Base-by-base conservation (phyloP, 1,284 basidiomycete genomes). In the Cryptococcus sp. region DNA sequence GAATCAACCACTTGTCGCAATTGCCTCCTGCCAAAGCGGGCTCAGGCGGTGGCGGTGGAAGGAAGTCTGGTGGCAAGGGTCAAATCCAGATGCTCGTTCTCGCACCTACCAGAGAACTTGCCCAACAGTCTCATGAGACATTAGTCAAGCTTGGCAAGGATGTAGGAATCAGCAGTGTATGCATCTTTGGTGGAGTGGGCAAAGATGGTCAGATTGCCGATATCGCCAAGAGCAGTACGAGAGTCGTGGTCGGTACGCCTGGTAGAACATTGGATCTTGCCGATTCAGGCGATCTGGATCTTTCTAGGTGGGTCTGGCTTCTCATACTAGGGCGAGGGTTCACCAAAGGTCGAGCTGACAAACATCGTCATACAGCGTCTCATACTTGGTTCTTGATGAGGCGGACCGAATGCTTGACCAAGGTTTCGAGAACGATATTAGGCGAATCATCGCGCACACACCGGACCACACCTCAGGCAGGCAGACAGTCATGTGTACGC, bases 341-440 rank as follows among this genome's bases (percentile, higher is more conserved):
- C 11, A 37, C 16, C 3, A 19, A 13, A 20, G 26, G 16, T 41
- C 20, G 17, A 19, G 49, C 49, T 37, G 2, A n/a, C 20, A 5
- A n/a, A n/a, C 7, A 19, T 16, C 51, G 49, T 23, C 3, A 17
- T 5, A 52, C 63, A 88, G 89, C 43, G 92, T 98, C 25, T 83
- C 86, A 50, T 98, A 94, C 81, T 82, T 98, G 17, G 95, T 98
- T 0, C 81, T 99, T 43, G 96, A 99, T 72, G 95, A 99, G 79
- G 95, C 95, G 1, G 95, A 99, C 79, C 85, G 95, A 47, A 98
- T 99, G 95, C 82, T 99, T 49, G 96, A 99, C 77, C 93, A 90
- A 71, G 96, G 96, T 0, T 99, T 99, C 77, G 96, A 99, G 80
- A 96, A 97, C 69, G 96, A 99, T 76, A 98, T 99, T 64, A 84